Evolutionary conservation across 2,329 filamentous ascomycete genomes (phyloP), one percentile per base, ranked within the genome.

Genomic region (Colletotrichum nymphaeae): DNA sequence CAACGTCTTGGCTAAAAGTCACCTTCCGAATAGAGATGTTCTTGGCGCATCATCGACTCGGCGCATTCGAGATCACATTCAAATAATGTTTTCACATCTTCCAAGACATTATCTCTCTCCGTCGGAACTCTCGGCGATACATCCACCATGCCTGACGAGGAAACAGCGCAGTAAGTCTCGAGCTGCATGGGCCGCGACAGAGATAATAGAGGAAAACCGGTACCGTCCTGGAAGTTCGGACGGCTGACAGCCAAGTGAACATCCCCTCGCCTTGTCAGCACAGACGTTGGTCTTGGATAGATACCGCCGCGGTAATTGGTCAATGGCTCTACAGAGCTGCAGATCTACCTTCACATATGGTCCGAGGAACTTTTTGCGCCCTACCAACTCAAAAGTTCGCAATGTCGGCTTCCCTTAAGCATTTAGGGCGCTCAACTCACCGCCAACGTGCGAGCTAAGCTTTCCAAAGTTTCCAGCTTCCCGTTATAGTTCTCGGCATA

Each of bases 1-100:
- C 69, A 42, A 42, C n/a, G 24, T 62, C 69, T 72, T 68, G 69
- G 69, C 69, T 30, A 42, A 63, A 68, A 57, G 64, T 68, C 57
- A 72, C 64, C 64, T 72, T 68, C 69, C 69, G 57, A 46, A 68
- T 62, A 28, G 35, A 68, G 49, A 30, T 49, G 7, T 3, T 32
- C 56, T 72, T 72, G 69, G 69, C 64, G 24, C 35, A 6, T 37
- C n/a, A 37, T 9, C 12, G 24, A 24, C 37, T n/a, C 24, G 32
- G 35, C 19, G 3, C 22, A 30, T 52, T 22, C 14, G 8, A 14
- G 9, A 14, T 22, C 32, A 16, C 19, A 16, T 12, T 24, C 4
- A 35, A 14, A 19, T 2, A 49, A n/a, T 16, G 8, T 12, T 16
- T 14, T 14, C 1, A 22, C 5, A 63, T 22, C 14, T 14, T 56